Evolutionary conservation across 495 filamentous ascomycete genomes (phyloP), one percentile per base, ranked within the genome.

Genomic region (Penicillium canariense): DNA sequence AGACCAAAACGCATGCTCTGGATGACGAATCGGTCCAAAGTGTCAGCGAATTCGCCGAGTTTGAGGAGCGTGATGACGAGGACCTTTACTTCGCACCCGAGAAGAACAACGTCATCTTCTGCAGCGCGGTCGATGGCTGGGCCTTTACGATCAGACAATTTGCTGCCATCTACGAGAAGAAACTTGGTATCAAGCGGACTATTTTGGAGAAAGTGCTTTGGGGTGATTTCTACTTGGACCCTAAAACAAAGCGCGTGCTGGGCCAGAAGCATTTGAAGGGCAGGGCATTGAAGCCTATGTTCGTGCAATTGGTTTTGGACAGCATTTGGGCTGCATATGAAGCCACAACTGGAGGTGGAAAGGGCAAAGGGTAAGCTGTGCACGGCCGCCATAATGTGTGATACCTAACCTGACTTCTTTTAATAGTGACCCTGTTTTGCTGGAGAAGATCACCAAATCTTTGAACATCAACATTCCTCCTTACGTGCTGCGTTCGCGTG

Each of bases 81-180:
- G 92, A 96, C 66, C 82, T 99, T 30, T 99, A 99, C 68, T 99
- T 99, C 73, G 90, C 92, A 8, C 94, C 94, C 0, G 95, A 97
- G 67, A 96, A 93, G 63, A 94, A 96, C 59, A 99, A 99, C 64
- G 94, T 99, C 67, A 97, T 99, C 53, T 99, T 99, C 61, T 89
- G 91, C 75, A 96, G 91, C 64, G 94, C 94, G 25, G 87, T 96
- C 45, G 94, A 99, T 65, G 94, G 95, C 31, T 99, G 94, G 94
- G 94, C 94, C 2, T 99, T 97, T 59, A 99, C 94, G 0, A 82
- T 96, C 17, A 83, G 89, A 30, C 94, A 99, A 65, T 99, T 99
- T 68, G 94, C 94, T 7, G 82, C 81, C 4, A 75, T 97, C 39
- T 97, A 96, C 65, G 94, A 99, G 70, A 96, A 90, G 76, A 99